Percentiles rank a stretch among this genome's conserved stretches.
These are phyloP conservation scores for Solanum peruvianum DNA, from an alignment of 257 asterid genomes.

Conservation along the genomic window DNA sequence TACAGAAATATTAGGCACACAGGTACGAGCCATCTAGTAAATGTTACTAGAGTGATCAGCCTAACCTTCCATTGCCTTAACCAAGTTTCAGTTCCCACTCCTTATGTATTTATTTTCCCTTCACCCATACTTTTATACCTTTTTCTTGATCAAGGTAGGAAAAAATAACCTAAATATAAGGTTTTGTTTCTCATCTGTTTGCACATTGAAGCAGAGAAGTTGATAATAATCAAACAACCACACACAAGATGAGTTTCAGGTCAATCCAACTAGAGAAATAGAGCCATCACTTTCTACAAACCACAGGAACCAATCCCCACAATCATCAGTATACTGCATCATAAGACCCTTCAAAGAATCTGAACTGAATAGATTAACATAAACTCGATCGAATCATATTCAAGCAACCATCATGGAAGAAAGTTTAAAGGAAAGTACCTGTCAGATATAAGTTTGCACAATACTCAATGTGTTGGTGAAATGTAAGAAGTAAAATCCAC, in stretches of 20 bases:
- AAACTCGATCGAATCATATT: not conserved
- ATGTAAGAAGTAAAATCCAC: slow-evolving; percentile 32
- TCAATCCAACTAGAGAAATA: not conserved
- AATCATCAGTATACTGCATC: not conserved
- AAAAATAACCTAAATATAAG: not conserved
- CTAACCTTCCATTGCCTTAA: not conserved
- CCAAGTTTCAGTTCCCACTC: not conserved
- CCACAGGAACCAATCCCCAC: not conserved
- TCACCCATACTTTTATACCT: not conserved
- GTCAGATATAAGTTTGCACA: not conserved
- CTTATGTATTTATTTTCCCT: not conserved
- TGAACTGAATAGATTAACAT: not conserved
- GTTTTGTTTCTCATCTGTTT: not conserved
- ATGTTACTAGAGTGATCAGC: not conserved
- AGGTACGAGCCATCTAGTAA: not conserved
- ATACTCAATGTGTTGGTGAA: slow-evolving; percentile 18
- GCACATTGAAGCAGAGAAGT: not conserved
- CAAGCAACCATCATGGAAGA: not conserved
- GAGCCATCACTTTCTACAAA: not conserved
- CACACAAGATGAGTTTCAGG: not conserved
- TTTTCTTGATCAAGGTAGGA: not conserved
- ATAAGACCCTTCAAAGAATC: not conserved
- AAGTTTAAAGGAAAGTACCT: not conserved
- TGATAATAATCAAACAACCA: not conserved
- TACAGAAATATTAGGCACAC: not conserved